Percentiles rank a stretch among this genome's conserved stretches.
These are phyloP conservation scores for Cladorrhinum sp. DNA, from an alignment of 2,329 filamentous ascomycete species.

Conservation along the genomic window DNA sequence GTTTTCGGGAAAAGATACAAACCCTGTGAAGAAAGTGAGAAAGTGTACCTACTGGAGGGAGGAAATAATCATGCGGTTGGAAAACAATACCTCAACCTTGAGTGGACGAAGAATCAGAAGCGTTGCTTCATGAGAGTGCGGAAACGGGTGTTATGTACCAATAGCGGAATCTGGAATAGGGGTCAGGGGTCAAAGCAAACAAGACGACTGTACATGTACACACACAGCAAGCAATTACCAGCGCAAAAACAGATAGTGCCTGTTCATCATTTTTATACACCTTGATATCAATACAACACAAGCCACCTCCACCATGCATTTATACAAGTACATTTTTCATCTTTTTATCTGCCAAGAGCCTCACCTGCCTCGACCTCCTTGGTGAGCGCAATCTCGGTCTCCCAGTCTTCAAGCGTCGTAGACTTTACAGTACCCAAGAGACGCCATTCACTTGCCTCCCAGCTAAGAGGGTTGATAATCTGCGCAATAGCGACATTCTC, in stretches of 20 bases:
- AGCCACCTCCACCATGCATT: neutral
- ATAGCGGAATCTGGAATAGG: too few relatives aligned
- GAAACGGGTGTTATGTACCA: too few relatives aligned
- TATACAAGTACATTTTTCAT: neutral
- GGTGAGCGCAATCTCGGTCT: slow-evolving; percentile 36
- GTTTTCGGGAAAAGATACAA: too few relatives aligned
- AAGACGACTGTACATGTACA: neutral
- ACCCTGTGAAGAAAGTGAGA: too few relatives aligned
- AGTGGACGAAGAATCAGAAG: neutral
- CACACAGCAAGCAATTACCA: neutral
- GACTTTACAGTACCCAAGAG: slow-evolving; percentile 62
- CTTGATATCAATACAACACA: neutral
- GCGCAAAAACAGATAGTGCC: neutral
- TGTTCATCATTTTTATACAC: neutral
- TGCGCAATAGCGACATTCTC: slow-evolving; percentile 65
- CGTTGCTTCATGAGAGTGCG: neutral
- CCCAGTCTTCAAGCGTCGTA: slow-evolving; percentile 46
- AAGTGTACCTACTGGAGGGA: too few relatives aligned
- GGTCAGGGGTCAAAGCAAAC: neutral
- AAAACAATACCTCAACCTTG: too few relatives aligned
- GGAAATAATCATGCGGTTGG: too few relatives aligned
- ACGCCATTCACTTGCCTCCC: slow-evolving; percentile 53
- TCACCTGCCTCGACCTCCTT: slow-evolving; percentile 28
- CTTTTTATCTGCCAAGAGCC: slow-evolving; percentile 31
- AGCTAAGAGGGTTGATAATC: slow-evolving; percentile 44